Evolutionary conservation across 1,139 yeast species (phyloP), one percentile per base, ranked within the genome.

Genomic region (Saccharomyces hybrid): DNA sequence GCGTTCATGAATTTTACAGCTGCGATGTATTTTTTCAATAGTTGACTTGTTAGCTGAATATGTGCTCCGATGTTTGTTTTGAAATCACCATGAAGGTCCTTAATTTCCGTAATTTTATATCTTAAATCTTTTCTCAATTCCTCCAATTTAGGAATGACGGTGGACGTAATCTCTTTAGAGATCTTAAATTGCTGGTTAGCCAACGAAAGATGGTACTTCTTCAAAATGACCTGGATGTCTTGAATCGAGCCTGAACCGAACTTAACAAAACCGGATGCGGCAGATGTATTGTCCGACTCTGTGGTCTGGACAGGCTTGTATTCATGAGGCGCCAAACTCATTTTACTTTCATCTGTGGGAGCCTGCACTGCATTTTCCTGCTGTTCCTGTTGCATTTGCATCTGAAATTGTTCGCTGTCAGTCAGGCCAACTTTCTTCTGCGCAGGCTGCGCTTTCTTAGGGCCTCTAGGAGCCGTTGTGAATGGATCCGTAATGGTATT

Each of bases 101-200:
- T 69, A 48, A 65, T 64, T 67, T 86, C 91, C 66, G 82, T 84
- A 53, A 86, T 83, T 60, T 86, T 85, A 49, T 78, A 75, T 48
- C 80, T 74, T 56, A 86, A 71, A 66, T 85, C 89, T 61, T 81
- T 84, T 57, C 86, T 78, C 60, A 86, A 75, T 59, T 82, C 87
- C 62, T 86, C 91, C 51, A 86, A 72, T 63, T 84, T 80, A 44
- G 93, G 93, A 16, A 86, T 77, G 28, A 85, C 73, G 34, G 78
- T 74, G n/a, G 75, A 68, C 42, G 77, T 77, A 54, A 86, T 72
- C 54, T 85, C 89, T 62, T 80, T 81, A 51, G 83, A 77, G 0
- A 88, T 70, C 50, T 73, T 71, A 51, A 73, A 68, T 58, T 78
- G 80, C 55, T 73, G 78, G 49, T 71, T 74, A 2, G 77, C 73